phyloP scores from a whole-genome alignment of 768 basidiomycete genomes.

The Pholiota molesta region DNA sequence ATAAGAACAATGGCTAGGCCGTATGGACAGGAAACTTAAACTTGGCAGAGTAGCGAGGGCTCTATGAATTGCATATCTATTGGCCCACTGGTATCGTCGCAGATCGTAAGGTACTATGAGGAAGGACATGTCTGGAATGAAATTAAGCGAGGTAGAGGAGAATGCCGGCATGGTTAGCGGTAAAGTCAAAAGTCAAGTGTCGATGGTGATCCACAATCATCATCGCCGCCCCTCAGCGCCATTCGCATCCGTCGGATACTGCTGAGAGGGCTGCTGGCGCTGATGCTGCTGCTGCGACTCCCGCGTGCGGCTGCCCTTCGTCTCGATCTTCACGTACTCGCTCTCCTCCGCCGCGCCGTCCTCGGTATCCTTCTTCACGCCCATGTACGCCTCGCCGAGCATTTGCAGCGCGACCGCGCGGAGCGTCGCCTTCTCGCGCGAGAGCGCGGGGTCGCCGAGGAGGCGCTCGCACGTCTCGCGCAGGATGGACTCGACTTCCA shows the following conservation, averaged over 20 bases:
- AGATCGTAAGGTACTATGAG: not conserved
- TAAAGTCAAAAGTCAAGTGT: too few species aligned
- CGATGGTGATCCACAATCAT: too few species aligned
- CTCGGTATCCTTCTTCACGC: constrained; percentile 65
- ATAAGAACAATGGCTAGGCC: too few species aligned
- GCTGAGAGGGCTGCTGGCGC: too few species aligned
- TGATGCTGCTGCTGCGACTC: constrained; percentile 23
- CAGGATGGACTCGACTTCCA: constrained; percentile 88
- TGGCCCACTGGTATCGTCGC: not conserved
- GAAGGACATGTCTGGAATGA: not conserved
- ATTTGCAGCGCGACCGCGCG: constrained; percentile 85
- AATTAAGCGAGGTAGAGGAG: not conserved
- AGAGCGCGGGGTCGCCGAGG: constrained; percentile 56
- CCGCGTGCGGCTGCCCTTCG: constrained; percentile 58
- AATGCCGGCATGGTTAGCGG: not conserved
- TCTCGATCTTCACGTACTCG: constrained; percentile 85
- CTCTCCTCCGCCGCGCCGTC: constrained; percentile 50
- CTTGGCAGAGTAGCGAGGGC: not conserved
- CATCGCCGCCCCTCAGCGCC: too few species aligned
- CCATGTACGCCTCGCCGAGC: constrained; percentile 77
- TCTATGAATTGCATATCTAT: not conserved
- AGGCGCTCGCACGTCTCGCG: constrained; percentile 88
- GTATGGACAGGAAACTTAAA: not conserved
- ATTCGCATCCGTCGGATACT: too few species aligned
- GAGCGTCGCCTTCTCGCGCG: constrained; percentile 62